Evolutionary conservation across 2,329 filamentous ascomycete genomes (phyloP).

Genomic region (Alternaria ethzedia): DNA sequence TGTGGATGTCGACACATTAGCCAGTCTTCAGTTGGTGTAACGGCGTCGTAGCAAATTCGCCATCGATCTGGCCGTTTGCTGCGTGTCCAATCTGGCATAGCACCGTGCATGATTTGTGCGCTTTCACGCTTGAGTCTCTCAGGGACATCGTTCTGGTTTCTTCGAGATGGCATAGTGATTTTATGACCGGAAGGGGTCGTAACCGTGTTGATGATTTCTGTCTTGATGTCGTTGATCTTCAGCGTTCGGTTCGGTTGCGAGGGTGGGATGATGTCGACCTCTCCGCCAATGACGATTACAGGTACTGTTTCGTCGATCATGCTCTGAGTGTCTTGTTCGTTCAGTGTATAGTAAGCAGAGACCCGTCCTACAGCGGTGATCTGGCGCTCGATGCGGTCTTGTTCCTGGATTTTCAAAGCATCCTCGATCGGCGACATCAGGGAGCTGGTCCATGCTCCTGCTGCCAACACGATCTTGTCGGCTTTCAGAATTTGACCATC

Average conservation of each 20-base stretch:
- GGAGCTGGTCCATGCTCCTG: slow-evolving; percentile 64
- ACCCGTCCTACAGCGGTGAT: slow-evolving; percentile 64
- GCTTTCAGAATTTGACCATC: slow-evolving; percentile 58
- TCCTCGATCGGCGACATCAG: slow-evolving; percentile 60
- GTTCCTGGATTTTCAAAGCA: slow-evolving; percentile 50
- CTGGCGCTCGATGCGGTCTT: slow-evolving; percentile 59
- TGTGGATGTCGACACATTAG: slow-evolving; percentile 62
- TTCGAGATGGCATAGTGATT: slow-evolving; percentile 60
- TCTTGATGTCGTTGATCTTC: slow-evolving; percentile 66
- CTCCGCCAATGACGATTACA: slow-evolving; percentile 58
- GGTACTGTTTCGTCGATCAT: slow-evolving; percentile 59
- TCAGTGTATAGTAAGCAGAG: slow-evolving; percentile 63
- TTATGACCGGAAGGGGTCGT: slow-evolving; percentile 55
- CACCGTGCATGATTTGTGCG: slow-evolving; percentile 32
- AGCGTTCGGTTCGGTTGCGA: slow-evolving; percentile 57
- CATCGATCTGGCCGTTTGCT: slow-evolving; percentile 50
- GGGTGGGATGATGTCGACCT: slow-evolving; percentile 58
- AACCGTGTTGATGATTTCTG: slow-evolving; percentile 63
- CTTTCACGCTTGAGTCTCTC: slow-evolving; percentile 53
- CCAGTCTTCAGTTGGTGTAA: slow-evolving; percentile 68
- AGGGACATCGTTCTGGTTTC: slow-evolving; percentile 53
- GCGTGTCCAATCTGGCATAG: slow-evolving; percentile 42
- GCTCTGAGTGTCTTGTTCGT: slow-evolving; percentile 52
- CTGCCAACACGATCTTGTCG: slow-evolving; percentile 61
- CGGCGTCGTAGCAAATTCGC: slow-evolving; percentile 65